These are phyloP conservation scores for Tremella mesenterica DNA, from an alignment of 768 basidiomycete genomes.

Conservation along the genomic window DNA sequence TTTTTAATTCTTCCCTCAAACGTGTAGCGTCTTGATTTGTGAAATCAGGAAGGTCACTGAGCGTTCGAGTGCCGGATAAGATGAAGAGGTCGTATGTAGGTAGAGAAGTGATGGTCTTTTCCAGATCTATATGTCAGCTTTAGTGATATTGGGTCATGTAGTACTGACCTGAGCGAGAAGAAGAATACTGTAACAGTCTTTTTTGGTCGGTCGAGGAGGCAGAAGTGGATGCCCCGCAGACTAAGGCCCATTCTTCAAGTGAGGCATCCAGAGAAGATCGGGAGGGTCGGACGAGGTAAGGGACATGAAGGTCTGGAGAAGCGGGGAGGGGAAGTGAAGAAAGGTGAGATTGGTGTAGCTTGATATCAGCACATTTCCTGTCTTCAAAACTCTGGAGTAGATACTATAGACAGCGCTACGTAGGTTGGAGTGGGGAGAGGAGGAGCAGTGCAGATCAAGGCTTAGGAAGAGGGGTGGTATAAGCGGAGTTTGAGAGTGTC, in stretches of 20 bases:
- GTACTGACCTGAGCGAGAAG: too few relatives aligned
- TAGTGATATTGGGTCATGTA: too few relatives aligned
- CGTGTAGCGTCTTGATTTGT: not conserved
- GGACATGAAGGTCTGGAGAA: constrained; percentile 30
- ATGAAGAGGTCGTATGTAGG: constrained; percentile 20
- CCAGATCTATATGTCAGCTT: not conserved
- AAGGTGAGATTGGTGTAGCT: constrained; percentile 34
- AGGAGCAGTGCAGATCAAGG: too few relatives aligned
- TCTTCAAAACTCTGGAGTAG: too few relatives aligned
- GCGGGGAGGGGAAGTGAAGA: constrained; percentile 11
- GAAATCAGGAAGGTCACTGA: not conserved
- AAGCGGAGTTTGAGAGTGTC: too few relatives aligned
- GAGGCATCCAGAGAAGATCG: constrained; percentile 9
- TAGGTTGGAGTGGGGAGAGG: too few relatives aligned
- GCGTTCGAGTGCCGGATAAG: constrained; percentile 20
- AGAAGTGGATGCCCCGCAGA: constrained; percentile 34
- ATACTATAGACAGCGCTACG: too few relatives aligned
- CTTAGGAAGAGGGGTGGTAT: too few relatives aligned
- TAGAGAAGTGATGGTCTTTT: constrained; percentile 1
- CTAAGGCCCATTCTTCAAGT: constrained; percentile 23
- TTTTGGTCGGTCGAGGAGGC: too few relatives aligned
- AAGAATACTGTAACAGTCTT: too few relatives aligned
- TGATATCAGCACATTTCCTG: constrained; percentile 9
- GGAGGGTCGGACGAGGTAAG: constrained; percentile 26
- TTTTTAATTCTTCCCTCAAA: constrained; percentile 16